These are phyloP conservation scores for Aechmea fasciata DNA, from an alignment of 176 grass and related monocot genomes.

Conservation along the genomic window DNA sequence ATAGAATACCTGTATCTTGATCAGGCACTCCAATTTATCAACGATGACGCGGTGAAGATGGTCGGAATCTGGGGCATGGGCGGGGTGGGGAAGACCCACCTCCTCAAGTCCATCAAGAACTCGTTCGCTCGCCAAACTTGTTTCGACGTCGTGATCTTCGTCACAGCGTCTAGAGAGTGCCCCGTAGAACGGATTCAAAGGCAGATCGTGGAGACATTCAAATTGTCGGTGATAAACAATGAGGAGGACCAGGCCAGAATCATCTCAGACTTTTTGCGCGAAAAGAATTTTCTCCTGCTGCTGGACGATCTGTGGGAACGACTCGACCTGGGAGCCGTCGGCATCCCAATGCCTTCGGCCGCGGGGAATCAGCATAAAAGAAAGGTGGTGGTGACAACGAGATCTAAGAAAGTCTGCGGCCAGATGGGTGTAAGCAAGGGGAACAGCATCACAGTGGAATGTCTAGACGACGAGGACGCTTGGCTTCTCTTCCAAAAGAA, in stretches of 20 bases:
- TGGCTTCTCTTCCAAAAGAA: slow-evolving; percentile 38
- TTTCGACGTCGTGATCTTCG: slow-evolving; percentile 40
- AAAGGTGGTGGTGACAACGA: slow-evolving; percentile 44
- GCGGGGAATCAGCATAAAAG: slow-evolving; percentile 23
- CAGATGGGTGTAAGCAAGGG: slow-evolving; percentile 32
- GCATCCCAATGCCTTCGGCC: slow-evolving; percentile 36
- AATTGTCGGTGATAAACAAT: slow-evolving; percentile 25
- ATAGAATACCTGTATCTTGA: slow-evolving; percentile 10
- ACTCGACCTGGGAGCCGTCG: slow-evolving; percentile 45
- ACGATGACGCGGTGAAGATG: slow-evolving; percentile 23
- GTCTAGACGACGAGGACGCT: slow-evolving; percentile 31
- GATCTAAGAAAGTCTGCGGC: slow-evolving; percentile 34
- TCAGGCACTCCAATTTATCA: slow-evolving; percentile 40
- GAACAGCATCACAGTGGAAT: slow-evolving; percentile 46
- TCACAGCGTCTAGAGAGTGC: slow-evolving; percentile 37
- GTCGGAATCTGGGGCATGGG: slow-evolving; percentile 48
- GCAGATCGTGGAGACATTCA: slow-evolving; percentile 35
- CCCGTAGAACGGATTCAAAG: slow-evolving; percentile 40
- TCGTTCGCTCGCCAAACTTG: slow-evolving; percentile 31
- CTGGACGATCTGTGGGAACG: slow-evolving; percentile 49
- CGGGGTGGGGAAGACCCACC: slow-evolving; percentile 52
- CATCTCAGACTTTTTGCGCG: slow-evolving; percentile 38
- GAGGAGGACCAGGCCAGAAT: slow-evolving; percentile 34
- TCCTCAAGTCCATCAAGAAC: slow-evolving; percentile 35
- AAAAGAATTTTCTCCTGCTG: slow-evolving; percentile 47